Percentiles rank a stretch among this genome's conserved stretches.
phyloP scores from a whole-genome alignment of 208 protist species.

The Spongospora subterranea region DNA sequence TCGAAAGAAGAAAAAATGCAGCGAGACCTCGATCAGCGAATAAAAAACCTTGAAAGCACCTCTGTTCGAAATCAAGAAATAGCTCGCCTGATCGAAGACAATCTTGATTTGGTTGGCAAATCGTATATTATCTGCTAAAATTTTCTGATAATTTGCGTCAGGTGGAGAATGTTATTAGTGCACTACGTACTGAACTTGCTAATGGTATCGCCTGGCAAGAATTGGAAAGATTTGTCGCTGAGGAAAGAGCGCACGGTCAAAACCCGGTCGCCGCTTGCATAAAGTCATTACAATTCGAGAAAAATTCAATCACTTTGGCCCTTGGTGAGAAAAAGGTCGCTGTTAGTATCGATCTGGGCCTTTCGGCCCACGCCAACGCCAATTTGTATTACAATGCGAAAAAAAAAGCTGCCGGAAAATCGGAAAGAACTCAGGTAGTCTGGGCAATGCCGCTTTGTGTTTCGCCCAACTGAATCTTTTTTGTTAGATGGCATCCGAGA shows the following conservation, averaged over 20 bases:
- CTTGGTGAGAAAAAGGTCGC: neutral
- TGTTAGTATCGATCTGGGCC: neutral
- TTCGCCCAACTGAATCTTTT: neutral
- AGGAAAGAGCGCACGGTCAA: neutral
- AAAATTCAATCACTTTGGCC: neutral
- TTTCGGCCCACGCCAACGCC: constrained; percentile 16
- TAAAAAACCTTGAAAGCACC: neutral
- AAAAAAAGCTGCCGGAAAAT: constrained; percentile 15
- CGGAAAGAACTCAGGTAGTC: constrained; percentile 15
- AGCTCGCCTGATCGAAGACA: neutral
- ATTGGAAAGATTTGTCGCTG: constrained; percentile 24
- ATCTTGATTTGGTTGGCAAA: constrained; percentile 13
- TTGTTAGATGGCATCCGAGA: neutral
- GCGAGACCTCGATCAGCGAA: constrained; percentile 39
- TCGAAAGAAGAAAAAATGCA: constrained; percentile 57
- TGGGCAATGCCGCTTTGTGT: neutral
- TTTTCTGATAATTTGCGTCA: neutral
- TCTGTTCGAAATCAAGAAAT: neutral
- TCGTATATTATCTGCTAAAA: neutral
- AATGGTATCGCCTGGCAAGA: constrained; percentile 10
- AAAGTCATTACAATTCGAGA: constrained; percentile 42
- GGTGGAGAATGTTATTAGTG: constrained; percentile 10
- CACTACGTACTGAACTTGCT: neutral
- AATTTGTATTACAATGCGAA: constrained; percentile 21
- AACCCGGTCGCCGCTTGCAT: neutral